Conservation (phyloP, 495 filamentous ascomycete species). For the Hypoxylon trugodes region DNA sequence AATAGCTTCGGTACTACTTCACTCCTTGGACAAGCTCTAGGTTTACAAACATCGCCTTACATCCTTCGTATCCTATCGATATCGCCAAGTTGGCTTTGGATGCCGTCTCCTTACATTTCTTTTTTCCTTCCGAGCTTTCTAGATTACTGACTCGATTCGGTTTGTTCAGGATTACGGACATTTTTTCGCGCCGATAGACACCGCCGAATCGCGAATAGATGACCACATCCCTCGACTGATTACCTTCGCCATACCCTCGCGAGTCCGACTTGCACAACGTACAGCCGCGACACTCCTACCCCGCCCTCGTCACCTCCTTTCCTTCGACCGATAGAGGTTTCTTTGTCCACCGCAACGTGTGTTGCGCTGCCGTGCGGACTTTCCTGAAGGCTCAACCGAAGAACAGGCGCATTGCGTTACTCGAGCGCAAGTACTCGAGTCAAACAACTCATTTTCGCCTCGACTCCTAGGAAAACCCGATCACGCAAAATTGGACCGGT, state of each 20-base stretch:
- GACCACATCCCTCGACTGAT: slow-evolving; percentile 2
- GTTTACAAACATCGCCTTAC: slow-evolving; percentile 18
- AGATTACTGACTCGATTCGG: slow-evolving; percentile 25
- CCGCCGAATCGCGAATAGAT: slow-evolving; percentile 3
- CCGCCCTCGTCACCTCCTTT: slow-evolving; percentile 13
- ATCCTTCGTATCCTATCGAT: slow-evolving; percentile 16
- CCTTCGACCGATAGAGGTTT: neutral
- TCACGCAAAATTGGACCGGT: neutral
- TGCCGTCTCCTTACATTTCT: neutral
- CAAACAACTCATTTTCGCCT: neutral
- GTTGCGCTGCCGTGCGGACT: slow-evolving; percentile 16
- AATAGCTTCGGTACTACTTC: slow-evolving; percentile 14
- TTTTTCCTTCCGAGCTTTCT: neutral
- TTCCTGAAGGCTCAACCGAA: slow-evolving; percentile 1
- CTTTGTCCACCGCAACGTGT: slow-evolving; percentile 4
- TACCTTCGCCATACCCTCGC: neutral
- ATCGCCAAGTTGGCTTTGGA: slow-evolving; percentile 3
- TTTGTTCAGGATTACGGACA: slow-evolving; percentile 10
- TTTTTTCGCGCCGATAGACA: neutral
- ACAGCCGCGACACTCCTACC: slow-evolving; percentile 14
- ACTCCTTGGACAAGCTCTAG: slow-evolving; percentile 12
- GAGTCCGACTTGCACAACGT: slow-evolving; percentile 1
- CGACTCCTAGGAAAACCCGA: neutral
- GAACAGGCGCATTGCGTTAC: slow-evolving; percentile 2
- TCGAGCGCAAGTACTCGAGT: neutral